Conservation (phyloP, 805 yeast species). For the Tanozyma kutaoensis region DNA sequence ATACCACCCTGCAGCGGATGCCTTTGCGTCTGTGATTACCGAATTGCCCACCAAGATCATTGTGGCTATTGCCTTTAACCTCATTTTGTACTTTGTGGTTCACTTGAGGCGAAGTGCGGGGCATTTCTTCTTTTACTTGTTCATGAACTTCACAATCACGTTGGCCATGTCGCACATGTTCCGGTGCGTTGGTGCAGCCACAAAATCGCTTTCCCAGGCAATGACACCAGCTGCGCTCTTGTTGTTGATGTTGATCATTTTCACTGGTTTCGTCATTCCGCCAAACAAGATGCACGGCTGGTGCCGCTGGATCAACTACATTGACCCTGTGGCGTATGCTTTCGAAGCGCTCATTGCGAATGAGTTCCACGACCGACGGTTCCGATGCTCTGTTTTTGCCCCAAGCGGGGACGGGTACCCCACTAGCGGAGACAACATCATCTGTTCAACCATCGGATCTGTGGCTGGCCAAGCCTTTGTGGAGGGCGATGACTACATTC, state of each 20-base stretch:
- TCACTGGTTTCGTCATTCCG: slow-evolving; percentile 45
- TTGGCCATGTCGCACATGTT: slow-evolving; percentile 26
- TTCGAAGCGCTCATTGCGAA: slow-evolving; percentile 47
- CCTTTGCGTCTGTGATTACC: slow-evolving; percentile 45
- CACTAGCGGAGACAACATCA: slow-evolving; percentile 1
- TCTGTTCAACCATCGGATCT: slow-evolving; percentile 8
- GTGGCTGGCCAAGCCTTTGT: slow-evolving; percentile 10
- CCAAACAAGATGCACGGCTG: slow-evolving; percentile 47
- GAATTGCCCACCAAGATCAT: slow-evolving; percentile 47
- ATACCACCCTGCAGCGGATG: slow-evolving; percentile 66
- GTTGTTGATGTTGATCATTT: slow-evolving; percentile 40
- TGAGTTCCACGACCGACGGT: slow-evolving; percentile 36
- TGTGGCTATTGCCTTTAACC: slow-evolving; percentile 18
- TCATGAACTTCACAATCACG: slow-evolving; percentile 11
- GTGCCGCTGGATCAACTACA: slow-evolving; percentile 53
- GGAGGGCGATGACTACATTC: slow-evolving; percentile 16
- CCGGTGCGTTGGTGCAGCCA: slow-evolving; percentile 9
- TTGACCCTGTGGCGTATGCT: slow-evolving; percentile 44
- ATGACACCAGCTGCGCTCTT: slow-evolving; percentile 33
- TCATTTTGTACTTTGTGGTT: slow-evolving; percentile 16
- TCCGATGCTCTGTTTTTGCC: slow-evolving; percentile 32
- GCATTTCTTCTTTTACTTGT: slow-evolving; percentile 24
- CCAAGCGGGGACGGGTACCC: slow-evolving; percentile 29
- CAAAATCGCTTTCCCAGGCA: slow-evolving; percentile 26
- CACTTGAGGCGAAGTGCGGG: slow-evolving; percentile 23